Evolutionary conservation across 352 stramenopile genomes (phyloP).

Genomic region (Phytophthora ramorum): DNA sequence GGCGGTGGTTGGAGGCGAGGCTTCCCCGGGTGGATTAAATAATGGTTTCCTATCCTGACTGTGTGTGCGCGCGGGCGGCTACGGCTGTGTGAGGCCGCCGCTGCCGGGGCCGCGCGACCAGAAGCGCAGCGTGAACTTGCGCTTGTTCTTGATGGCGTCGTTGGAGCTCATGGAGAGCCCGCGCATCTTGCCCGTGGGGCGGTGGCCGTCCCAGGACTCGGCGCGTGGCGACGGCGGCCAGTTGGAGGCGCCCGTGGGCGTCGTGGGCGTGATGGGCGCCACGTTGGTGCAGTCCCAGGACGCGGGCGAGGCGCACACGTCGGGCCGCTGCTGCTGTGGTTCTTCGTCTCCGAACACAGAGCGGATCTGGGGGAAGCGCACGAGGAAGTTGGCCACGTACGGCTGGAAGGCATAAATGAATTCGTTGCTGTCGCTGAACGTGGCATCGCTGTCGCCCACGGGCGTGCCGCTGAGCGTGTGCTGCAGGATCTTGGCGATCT

Average conservation of each 20-base stretch:
- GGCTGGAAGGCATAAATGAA: constrained; percentile 75
- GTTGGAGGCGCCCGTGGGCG: constrained; percentile 31
- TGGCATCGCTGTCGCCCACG: constrained; percentile 54
- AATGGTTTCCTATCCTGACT: constrained; percentile 39
- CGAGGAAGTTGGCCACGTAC: constrained; percentile 66
- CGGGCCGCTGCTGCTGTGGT: constrained; percentile 21
- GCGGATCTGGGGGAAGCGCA: constrained; percentile 66
- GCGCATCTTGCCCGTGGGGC: constrained; percentile 56
- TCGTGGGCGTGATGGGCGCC: constrained; percentile 36
- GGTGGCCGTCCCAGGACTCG: constrained; percentile 44
- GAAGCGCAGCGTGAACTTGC: constrained; percentile 78
- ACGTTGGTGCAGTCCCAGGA: constrained; percentile 42
- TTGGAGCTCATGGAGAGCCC: constrained; percentile 65
- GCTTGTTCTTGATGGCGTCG: constrained; percentile 63
- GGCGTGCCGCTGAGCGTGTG: constrained; percentile 70
- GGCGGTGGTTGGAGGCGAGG: constrained; percentile 7
- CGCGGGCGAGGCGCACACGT: constrained; percentile 18
- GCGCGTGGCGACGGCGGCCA: constrained; percentile 31
- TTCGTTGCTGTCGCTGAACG: constrained; percentile 56
- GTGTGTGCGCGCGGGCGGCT: neutral
- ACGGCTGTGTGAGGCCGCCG: constrained; percentile 29
- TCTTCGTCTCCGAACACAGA: constrained; percentile 35
- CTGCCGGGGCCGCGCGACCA: constrained; percentile 44
- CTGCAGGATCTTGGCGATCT: constrained; percentile 86
- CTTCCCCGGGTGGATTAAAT: constrained; percentile 39